phyloP scores from a whole-genome alignment of 169 alveolate species.

The Neospora caninum region DNA sequence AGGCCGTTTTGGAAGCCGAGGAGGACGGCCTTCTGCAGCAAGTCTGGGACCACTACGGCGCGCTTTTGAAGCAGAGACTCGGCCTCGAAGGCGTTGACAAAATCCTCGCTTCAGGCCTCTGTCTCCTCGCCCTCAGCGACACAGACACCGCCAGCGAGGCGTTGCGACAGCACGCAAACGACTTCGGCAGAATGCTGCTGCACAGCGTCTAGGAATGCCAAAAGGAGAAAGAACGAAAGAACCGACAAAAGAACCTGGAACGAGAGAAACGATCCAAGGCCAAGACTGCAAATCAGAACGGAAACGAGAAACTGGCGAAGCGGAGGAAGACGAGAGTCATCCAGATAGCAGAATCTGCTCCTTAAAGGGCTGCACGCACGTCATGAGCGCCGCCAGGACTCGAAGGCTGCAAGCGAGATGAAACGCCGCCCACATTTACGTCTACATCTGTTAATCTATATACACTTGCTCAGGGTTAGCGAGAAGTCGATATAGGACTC shows the following conservation, averaged over 20 bases:
- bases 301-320: too few relatives aligned
- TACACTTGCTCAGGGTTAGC: too few relatives aligned
- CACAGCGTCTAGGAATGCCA: neutral
- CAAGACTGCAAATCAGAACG: too few relatives aligned
- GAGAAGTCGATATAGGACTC: too few relatives aligned
- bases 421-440: too few relatives aligned
- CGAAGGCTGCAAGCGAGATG: too few relatives aligned
- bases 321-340: too few relatives aligned
- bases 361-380: too few relatives aligned
- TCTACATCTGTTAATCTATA: too few relatives aligned
- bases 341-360: too few relatives aligned
- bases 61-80: neutral
- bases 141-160: neutral
- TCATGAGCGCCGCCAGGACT: too few relatives aligned
- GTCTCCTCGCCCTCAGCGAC: neutral
- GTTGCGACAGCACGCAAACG: neutral
- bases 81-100: neutral
- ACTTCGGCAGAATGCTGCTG: neutral
- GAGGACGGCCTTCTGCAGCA: neutral
- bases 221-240: neutral
- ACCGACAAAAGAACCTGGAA: neutral
- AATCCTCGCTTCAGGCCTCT: neutral
- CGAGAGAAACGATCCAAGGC: too few relatives aligned
- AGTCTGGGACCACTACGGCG: neutral
- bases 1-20: neutral